Evolutionary conservation across 345 rosid species (phyloP).

Genomic region (Salix viminalis): DNA sequence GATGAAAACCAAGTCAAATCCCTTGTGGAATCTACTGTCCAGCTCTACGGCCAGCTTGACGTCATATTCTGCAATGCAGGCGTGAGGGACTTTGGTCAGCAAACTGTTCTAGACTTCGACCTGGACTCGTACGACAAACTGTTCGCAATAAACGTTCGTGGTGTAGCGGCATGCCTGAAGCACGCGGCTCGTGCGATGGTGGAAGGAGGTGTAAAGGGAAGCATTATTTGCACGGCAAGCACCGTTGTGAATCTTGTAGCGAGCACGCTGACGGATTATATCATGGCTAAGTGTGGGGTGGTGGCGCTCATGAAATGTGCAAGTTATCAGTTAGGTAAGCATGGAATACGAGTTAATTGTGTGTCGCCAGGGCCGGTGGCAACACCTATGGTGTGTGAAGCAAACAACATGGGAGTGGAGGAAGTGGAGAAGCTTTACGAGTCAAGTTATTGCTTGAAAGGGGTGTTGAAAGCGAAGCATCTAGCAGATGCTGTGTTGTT

Average conservation of each 20-base stretch:
- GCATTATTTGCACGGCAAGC: constrained; percentile 45
- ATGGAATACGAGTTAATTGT: too few species aligned
- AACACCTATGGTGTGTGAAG: too few species aligned
- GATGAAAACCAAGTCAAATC: constrained; percentile 34
- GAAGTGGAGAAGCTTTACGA: too few species aligned
- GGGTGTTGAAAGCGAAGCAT: too few species aligned
- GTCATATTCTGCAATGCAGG: constrained; percentile 49
- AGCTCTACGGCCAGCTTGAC: constrained; percentile 3
- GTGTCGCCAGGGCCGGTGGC: too few species aligned
- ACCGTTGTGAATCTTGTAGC: neutral
- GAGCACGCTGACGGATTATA: too few species aligned
- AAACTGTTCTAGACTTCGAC: constrained; percentile 28
- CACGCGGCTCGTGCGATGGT: constrained; percentile 43
- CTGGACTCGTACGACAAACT: constrained; percentile 13
- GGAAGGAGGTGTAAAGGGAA: constrained; percentile 26
- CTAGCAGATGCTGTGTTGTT: too few species aligned
- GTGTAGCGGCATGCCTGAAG: constrained; percentile 28
- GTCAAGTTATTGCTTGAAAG: too few species aligned
- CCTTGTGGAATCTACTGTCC: constrained; percentile 25
- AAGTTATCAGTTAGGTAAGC: too few species aligned
- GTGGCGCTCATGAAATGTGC: too few species aligned
- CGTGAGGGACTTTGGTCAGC: neutral
- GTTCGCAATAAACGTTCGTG: constrained; percentile 30
- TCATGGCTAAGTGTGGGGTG: too few species aligned
- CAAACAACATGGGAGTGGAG: too few species aligned